Evolutionary conservation across 371 early-diverging fungal species (phyloP).

Genomic region (Mortierella sp.): DNA sequence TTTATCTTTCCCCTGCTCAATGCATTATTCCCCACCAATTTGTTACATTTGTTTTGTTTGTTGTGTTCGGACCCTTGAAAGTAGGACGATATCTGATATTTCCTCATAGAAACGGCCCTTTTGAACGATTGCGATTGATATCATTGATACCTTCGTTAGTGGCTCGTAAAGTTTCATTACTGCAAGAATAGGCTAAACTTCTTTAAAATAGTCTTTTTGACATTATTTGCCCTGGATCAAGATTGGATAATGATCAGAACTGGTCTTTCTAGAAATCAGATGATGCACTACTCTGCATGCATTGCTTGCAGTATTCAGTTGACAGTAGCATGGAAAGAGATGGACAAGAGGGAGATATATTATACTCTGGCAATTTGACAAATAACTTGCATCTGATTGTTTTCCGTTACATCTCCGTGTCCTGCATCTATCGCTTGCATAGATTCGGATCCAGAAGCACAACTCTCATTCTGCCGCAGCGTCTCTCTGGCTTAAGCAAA

Average conservation of each 20-base stretch:
- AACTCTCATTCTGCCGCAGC: conserved; percentile 72
- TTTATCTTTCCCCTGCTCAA: background rate
- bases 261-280: background rate
- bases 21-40: background rate
- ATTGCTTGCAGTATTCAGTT: background rate
- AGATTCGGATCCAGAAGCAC: conserved; percentile 74
- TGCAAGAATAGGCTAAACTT: background rate
- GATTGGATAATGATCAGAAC: conserved; percentile 5
- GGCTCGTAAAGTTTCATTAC: too few relatives aligned
- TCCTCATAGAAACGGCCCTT: background rate
- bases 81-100: background rate
- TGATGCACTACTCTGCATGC: conserved; percentile 3
- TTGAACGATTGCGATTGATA: too few relatives aligned
- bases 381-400: conserved; percentile 5
- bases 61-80: background rate
- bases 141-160: too few relatives aligned
- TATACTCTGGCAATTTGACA: background rate
- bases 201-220: background rate
- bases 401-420: conserved; percentile 10
- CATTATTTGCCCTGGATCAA: conserved; percentile 1
- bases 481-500: conserved; percentile 77
- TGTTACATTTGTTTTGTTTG: background rate
- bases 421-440: conserved; percentile 14
- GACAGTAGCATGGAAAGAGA: background rate
- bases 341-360: background rate